Conservation (phyloP, 768 basidiomycete species). For the Pleurotus tuoliensis region DNA sequence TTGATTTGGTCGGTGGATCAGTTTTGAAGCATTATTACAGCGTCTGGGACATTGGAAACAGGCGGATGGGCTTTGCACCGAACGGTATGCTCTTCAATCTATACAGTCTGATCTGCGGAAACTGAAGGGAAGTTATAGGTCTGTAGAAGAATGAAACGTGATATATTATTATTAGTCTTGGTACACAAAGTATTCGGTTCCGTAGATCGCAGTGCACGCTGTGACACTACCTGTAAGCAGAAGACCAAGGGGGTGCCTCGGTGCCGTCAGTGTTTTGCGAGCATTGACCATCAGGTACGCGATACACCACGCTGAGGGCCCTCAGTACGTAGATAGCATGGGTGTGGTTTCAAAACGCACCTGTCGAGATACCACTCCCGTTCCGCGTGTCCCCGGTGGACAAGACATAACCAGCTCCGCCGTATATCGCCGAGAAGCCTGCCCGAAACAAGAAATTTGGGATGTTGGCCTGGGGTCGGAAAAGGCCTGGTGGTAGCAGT, state of each 20-base stretch:
- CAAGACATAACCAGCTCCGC: slow-evolving; percentile 9
- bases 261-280: slow-evolving; percentile 5
- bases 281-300: slow-evolving; percentile 11
- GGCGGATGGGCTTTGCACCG: slow-evolving; percentile 50
- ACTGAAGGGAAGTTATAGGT: neutral
- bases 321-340: no score
- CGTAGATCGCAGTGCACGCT: slow-evolving; percentile 11
- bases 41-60: slow-evolving; percentile 50
- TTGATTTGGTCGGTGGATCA: slow-evolving; percentile 50
- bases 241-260: slow-evolving; percentile 10
- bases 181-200: slow-evolving; percentile 13
- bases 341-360: neutral
- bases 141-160: neutral
- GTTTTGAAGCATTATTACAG: slow-evolving; percentile 59
- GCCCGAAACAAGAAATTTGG: slow-evolving; percentile 11
- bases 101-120: neutral
- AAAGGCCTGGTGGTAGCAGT: slow-evolving; percentile 2
- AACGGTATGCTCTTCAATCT: slow-evolving; percentile 1
- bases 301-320: slow-evolving; percentile 9
- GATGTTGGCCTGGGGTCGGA: slow-evolving; percentile 1
- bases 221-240: slow-evolving; percentile 7
- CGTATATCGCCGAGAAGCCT: slow-evolving; percentile 10
- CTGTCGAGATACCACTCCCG: slow-evolving; percentile 12
- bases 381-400: slow-evolving; percentile 10
- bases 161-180: slow-evolving; percentile 7